Evolutionary conservation across 495 filamentous ascomycete species (phyloP).

Genomic region (Trichodelitschia bisporula): DNA sequence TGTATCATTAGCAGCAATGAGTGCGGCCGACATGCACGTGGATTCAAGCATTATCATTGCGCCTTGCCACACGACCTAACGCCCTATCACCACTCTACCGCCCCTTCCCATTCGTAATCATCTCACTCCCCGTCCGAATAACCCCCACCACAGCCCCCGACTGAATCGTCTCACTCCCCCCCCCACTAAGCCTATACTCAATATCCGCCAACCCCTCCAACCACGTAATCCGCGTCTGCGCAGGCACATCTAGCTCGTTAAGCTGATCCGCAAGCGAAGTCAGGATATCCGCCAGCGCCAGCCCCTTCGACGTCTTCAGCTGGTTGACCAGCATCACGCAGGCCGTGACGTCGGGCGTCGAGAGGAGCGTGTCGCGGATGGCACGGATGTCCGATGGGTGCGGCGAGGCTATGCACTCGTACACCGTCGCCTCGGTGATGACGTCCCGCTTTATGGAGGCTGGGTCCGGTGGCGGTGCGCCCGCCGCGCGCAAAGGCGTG

Average conservation of each 20-base stretch:
- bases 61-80: too few species aligned
- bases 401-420: conserved; percentile 90
- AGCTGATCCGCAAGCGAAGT: conserved; percentile 65
- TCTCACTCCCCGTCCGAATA: conserved; percentile 62
- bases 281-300: conserved; percentile 84
- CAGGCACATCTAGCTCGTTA: conserved; percentile 57
- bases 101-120: too few species aligned
- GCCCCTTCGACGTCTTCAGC: conserved; percentile 63
- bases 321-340: conserved; percentile 69
- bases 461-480: conserved; percentile 22
- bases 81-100: too few species aligned
- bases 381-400: conserved; percentile 70
- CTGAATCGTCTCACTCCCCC: conserved; percentile 73
- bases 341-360: conserved; percentile 59
- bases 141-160: conserved; percentile 83
- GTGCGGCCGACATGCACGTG: too few species aligned
- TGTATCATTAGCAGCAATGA: too few species aligned
- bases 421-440: conserved; percentile 81
- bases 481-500: conserved; percentile 23
- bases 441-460: conserved; percentile 38
- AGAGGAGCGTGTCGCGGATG: conserved; percentile 62
- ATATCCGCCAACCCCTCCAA: conserved; percentile 77
- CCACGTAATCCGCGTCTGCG: conserved; percentile 74
- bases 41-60: too few species aligned
- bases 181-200: conserved; percentile 72